Evolutionary conservation across 345 rosid genomes (phyloP).

Genomic region (Capsella bursapastoris): DNA sequence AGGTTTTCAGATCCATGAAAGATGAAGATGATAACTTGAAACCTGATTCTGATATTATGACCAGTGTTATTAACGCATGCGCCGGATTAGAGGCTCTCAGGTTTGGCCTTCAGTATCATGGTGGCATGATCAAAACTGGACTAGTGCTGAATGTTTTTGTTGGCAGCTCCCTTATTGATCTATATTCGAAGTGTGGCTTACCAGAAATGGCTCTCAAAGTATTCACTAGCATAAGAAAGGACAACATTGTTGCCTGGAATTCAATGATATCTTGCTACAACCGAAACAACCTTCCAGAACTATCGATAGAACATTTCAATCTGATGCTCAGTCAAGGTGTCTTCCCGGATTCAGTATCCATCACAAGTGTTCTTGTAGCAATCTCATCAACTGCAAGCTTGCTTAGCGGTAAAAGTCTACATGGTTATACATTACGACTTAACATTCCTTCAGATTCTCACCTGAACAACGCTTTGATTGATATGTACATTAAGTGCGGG

Average conservation of each 20-base stretch:
- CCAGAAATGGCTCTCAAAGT: constrained; percentile 59
- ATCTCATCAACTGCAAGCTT: constrained; percentile 67
- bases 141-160: constrained; percentile 59
- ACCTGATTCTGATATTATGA: constrained; percentile 69
- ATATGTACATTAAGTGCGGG: constrained; percentile 88
- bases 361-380: constrained; percentile 72
- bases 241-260: constrained; percentile 79
- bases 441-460: constrained; percentile 55
- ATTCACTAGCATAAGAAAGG: constrained; percentile 56
- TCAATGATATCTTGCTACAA: constrained; percentile 72
- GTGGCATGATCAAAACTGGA: constrained; percentile 59
- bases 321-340: constrained; percentile 50
- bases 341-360: constrained; percentile 64
- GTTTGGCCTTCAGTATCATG: constrained; percentile 61
- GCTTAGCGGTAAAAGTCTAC: constrained; percentile 66
- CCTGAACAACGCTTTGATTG: constrained; percentile 71
- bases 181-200: constrained; percentile 75
- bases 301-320: constrained; percentile 55
- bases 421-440: constrained; percentile 64
- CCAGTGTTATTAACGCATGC: constrained; percentile 60
- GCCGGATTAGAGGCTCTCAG: constrained; percentile 56
- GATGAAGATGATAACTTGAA: constrained; percentile 48
- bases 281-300: constrained; percentile 65
- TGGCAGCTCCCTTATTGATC: constrained; percentile 69
- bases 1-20: constrained; percentile 54